Conservation (phyloP, 1,284 basidiomycete species). For the Ganoderma multipileum region DNA sequence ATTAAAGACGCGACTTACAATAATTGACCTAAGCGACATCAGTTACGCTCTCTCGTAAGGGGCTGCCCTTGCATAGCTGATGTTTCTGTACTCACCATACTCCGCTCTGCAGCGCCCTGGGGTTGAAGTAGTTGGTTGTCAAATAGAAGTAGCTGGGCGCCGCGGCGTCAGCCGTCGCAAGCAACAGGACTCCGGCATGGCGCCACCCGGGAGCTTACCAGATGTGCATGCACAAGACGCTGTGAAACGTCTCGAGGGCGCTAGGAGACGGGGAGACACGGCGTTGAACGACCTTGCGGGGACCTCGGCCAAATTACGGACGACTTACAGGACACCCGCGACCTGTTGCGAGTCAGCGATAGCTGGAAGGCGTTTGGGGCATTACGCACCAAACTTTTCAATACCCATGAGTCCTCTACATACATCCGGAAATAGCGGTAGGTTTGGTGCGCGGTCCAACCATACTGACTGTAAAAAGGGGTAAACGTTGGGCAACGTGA, state of each 20-base stretch:
- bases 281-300: neutral
- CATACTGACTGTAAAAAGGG: constrained; percentile 21
- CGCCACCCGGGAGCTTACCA: constrained; percentile 12
- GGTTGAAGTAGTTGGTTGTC: constrained; percentile 27
- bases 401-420: constrained; percentile 10
- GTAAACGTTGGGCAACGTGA: neutral
- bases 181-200: neutral
- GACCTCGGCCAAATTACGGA: neutral
- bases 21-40: constrained; percentile 23
- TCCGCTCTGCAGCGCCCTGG: constrained; percentile 14
- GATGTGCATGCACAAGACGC: constrained; percentile 24
- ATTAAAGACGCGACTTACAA: constrained; percentile 14
- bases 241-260: constrained; percentile 28
- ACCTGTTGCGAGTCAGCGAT: constrained; percentile 11
- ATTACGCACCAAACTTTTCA: constrained; percentile 20
- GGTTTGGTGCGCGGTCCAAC: constrained; percentile 25
- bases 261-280: neutral
- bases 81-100: constrained; percentile 21
- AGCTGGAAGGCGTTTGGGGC: no score
- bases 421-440: constrained; percentile 25
- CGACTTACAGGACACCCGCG: constrained; percentile 17
- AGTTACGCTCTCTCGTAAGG: neutral
- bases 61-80: neutral
- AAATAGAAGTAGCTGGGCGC: constrained; percentile 27
- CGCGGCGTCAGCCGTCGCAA: neutral